Percentiles rank a stretch among this genome's conserved stretches.
phyloP scores from a whole-genome alignment of 2,329 filamentous ascomycete genomes.

The Xylariaceae sp. region DNA sequence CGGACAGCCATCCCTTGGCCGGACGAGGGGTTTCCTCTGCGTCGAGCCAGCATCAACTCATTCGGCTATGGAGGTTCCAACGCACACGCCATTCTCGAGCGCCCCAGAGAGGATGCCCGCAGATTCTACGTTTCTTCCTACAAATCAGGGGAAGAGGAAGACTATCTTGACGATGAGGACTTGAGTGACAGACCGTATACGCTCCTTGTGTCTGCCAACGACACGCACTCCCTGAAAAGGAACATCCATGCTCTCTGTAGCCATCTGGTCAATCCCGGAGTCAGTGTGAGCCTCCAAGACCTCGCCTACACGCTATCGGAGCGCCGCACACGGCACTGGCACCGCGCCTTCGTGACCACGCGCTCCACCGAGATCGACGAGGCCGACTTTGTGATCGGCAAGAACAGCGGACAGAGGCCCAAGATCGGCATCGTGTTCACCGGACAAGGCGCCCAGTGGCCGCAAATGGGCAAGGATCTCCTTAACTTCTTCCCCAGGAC shows the following conservation, averaged over 20 bases:
- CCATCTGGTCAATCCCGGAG: slow-evolving; percentile 20
- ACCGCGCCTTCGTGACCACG: slow-evolving; percentile 16
- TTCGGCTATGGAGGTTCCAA: no score
- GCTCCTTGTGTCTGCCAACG: slow-evolving; percentile 20
- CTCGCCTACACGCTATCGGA: slow-evolving; percentile 23
- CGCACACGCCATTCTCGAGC: no score
- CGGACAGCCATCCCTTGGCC: slow-evolving; percentile 18
- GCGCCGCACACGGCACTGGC: slow-evolving; percentile 10
- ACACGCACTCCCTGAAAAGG: slow-evolving; percentile 14
- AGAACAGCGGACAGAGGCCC: background rate
- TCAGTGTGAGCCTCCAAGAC: slow-evolving; percentile 15
- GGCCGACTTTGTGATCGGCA: background rate
- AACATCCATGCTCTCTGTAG: slow-evolving; percentile 12
- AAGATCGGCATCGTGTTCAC: slow-evolving; percentile 20
- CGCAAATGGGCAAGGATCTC: slow-evolving; percentile 16
- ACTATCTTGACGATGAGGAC: slow-evolving; percentile 2
- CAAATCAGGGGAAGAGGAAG: background rate
- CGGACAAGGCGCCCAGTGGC: slow-evolving; percentile 26
- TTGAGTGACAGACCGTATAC: slow-evolving; percentile 1
- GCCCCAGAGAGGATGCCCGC: background rate
- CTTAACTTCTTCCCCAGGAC: slow-evolving; percentile 7
- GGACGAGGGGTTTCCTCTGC: background rate
- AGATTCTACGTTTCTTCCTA: slow-evolving; percentile 5
- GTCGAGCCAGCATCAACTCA: no score
- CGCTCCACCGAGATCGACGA: slow-evolving; percentile 1